A percentile compares a stretch with the other conserved stretches of the same genome.
Evolutionary conservation across 108 stramenopile species (phyloP).

Genomic region (Cyclostephanos tholiformis): DNA sequence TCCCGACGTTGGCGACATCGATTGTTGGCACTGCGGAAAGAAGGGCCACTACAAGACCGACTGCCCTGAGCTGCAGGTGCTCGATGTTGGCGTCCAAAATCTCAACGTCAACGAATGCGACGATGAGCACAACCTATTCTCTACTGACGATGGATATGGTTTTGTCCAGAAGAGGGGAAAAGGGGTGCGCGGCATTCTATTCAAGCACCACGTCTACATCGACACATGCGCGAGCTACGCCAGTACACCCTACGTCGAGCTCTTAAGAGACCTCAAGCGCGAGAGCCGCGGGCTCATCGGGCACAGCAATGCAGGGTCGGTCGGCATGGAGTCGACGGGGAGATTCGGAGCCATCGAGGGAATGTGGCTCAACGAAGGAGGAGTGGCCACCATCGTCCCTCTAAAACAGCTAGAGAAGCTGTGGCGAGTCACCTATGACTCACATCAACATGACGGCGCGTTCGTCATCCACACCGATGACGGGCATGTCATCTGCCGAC

Average conservation of each 20-base stretch:
- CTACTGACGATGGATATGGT: not conserved
- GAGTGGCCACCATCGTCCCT: not conserved
- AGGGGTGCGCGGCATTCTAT: not conserved
- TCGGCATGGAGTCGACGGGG: no score
- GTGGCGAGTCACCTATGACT: not conserved
- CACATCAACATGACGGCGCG: not conserved
- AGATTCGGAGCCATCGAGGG: not conserved
- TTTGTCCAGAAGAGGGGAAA: not conserved
- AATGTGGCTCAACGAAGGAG: not conserved
- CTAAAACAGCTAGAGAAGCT: not conserved
- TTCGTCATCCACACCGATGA: not conserved
- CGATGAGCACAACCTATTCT: not conserved
- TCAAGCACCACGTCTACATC: not conserved
- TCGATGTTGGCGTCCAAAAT: not conserved
- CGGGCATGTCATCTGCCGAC: not conserved
- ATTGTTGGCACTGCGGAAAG: not conserved
- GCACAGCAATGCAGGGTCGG: not conserved
- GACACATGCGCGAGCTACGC: not conserved
- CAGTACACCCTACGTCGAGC: not conserved
- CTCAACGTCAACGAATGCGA: not conserved
- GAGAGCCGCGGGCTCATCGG: not conserved
- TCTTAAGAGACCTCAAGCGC: not conserved
- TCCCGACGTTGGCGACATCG: no score
- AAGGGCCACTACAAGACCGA: not conserved
- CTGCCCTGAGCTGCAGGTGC: not conserved